Evolutionary conservation across 163 green algal species (phyloP).

Genomic region (Volvox carteri): DNA sequence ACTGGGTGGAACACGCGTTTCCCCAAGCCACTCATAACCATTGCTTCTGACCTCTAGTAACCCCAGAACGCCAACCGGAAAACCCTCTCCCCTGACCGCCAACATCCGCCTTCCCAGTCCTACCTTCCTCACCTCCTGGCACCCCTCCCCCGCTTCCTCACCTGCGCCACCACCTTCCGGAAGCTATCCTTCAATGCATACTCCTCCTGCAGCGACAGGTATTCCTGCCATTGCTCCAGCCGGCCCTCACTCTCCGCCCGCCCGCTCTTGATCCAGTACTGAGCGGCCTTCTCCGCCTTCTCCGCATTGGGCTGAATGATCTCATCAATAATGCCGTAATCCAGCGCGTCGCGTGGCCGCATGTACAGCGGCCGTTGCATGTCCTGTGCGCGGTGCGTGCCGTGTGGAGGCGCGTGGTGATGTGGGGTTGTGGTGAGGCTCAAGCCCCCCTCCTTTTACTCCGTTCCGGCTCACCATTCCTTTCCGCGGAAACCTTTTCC

Average conservation of each 20-base stretch:
- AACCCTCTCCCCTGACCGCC: too few species aligned
- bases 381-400: constrained; percentile 73
- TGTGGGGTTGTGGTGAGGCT: neutral
- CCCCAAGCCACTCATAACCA: too few species aligned
- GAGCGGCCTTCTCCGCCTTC: constrained; percentile 61
- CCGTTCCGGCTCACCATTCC: too few species aligned
- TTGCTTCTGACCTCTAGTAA: too few species aligned
- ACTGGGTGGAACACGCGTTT: too few species aligned
- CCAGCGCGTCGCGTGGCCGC: constrained; percentile 89
- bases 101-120: too few species aligned
- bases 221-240: constrained; percentile 77
- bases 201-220: constrained; percentile 74
- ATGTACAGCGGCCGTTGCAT: constrained; percentile 96
- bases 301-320: constrained; percentile 83
- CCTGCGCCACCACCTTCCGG: constrained; percentile 45
- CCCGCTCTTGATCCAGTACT: constrained; percentile 72
- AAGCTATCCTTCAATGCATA: constrained; percentile 62
- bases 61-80: too few species aligned
- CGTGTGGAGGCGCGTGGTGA: neutral
- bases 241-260: constrained; percentile 72
- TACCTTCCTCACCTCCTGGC: too few species aligned
- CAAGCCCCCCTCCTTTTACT: too few species aligned
- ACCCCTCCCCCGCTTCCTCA: neutral
- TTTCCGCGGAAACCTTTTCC: too few species aligned
- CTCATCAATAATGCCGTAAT: constrained; percentile 95